phyloP scores from a whole-genome alignment of 164 flowering plant genomes.

The Vitis rupestris region DNA sequence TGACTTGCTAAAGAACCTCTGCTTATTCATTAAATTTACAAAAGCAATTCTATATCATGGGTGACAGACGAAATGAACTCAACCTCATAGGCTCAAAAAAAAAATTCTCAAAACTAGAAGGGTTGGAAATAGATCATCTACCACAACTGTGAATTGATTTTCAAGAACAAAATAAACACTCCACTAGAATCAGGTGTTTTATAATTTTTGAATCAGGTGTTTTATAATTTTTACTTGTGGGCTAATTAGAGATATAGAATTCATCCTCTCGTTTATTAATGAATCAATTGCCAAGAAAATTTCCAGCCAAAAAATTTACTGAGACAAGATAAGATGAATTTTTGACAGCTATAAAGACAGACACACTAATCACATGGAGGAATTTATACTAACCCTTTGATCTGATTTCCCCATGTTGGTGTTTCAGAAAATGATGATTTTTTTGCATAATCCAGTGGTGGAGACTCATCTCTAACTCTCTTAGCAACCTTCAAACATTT shows the following conservation, averaged over 20 bases:
- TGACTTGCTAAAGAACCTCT: too few relatives aligned
- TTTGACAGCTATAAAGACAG: background rate
- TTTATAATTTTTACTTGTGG: background rate
- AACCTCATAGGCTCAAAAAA: background rate
- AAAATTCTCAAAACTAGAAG: background rate
- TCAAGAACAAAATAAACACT: background rate
- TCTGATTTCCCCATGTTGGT: constrained; percentile 24
- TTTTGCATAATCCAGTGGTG: constrained; percentile 23
- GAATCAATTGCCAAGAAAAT: background rate
- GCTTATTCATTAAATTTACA: too few relatives aligned
- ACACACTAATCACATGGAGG: background rate
- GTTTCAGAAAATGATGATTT: constrained; percentile 23
- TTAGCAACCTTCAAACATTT: constrained; percentile 30
- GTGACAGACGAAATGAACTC: background rate
- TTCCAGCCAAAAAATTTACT: background rate
- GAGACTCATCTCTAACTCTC: constrained; percentile 23
- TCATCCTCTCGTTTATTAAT: background rate
- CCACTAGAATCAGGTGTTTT: background rate
- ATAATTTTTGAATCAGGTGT: background rate
- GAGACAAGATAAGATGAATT: background rate
- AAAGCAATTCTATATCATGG: background rate
- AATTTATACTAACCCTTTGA: constrained; percentile 39
- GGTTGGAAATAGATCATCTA: too few relatives aligned
- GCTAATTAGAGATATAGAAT: background rate
- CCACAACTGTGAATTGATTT: too few relatives aligned